These are phyloP conservation scores for Botrytis squamosa DNA, from an alignment of 2,329 filamentous ascomycete genomes.

Conservation along the genomic window DNA sequence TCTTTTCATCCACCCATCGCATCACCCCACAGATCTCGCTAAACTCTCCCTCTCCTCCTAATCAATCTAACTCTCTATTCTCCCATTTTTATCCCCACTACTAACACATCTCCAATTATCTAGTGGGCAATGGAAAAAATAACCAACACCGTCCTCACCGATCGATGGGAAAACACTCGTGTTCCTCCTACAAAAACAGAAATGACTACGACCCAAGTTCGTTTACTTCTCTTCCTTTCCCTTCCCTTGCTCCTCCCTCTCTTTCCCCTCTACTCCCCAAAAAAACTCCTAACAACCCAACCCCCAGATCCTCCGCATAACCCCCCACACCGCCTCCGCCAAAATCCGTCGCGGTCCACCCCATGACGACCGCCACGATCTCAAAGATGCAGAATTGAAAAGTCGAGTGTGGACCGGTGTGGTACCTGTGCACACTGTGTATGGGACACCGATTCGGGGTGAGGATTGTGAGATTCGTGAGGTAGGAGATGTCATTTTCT, in stretches of 20 bases:
- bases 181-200: slow-evolving; percentile 71
- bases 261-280: background rate
- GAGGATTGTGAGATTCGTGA: slow-evolving; percentile 29
- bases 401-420: slow-evolving; percentile 55
- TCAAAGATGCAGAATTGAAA: slow-evolving; percentile 45
- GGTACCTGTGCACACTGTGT: slow-evolving; percentile 59
- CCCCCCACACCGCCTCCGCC: slow-evolving; percentile 68
- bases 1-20: background rate
- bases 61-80: background rate
- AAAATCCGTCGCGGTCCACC: slow-evolving; percentile 70
- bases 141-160: slow-evolving; percentile 69
- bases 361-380: slow-evolving; percentile 52
- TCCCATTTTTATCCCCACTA: no score
- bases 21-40: background rate
- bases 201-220: slow-evolving; percentile 62
- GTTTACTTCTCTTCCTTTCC: background rate
- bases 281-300: background rate
- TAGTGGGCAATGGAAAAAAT: slow-evolving; percentile 73
- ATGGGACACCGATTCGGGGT: slow-evolving; percentile 46
- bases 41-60: background rate
- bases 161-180: slow-evolving; percentile 67
- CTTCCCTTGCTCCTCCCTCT: background rate
- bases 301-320: slow-evolving; percentile 61
- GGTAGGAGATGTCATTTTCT: slow-evolving; percentile 34
- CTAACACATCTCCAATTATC: background rate